Percentiles rank a stretch among this genome's conserved stretches.
Conservation (phyloP, 2,329 filamentous ascomycete species). For the Colletotrichum incanum region DNA sequence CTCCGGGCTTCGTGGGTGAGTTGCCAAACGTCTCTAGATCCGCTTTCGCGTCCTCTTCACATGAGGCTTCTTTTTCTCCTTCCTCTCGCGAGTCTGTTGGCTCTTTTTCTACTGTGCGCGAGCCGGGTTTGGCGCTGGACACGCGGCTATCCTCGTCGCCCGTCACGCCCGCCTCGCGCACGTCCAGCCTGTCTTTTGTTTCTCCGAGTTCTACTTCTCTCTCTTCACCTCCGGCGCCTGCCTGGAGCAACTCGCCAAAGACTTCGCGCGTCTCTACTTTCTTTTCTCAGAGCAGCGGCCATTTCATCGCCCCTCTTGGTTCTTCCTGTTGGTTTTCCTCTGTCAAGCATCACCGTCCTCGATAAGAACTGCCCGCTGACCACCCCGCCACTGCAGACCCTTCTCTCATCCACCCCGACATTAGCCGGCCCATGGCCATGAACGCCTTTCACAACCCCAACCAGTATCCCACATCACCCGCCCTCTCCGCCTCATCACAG, state of each 20-base stretch:
- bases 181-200: slow-evolving; percentile 50
- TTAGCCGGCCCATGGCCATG: slow-evolving; percentile 65
- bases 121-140: slow-evolving; percentile 48
- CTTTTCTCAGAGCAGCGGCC: slow-evolving; percentile 68
- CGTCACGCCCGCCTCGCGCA: slow-evolving; percentile 48
- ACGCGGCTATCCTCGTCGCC: slow-evolving; percentile 49
- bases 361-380: slow-evolving; percentile 54
- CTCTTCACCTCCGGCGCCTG: slow-evolving; percentile 50
- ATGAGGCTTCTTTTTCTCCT: slow-evolving; percentile 48
- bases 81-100: slow-evolving; percentile 45
- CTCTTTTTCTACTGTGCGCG: slow-evolving; percentile 44
- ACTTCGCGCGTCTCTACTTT: slow-evolving; percentile 59
- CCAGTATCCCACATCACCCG: slow-evolving; percentile 74
- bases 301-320: slow-evolving; percentile 66
- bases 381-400: slow-evolving; percentile 62
- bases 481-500: slow-evolving; percentile 71
- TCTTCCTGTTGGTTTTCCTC: slow-evolving; percentile 68
- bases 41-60: slow-evolving; percentile 34
- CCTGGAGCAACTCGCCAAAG: slow-evolving; percentile 50
- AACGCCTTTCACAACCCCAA: slow-evolving; percentile 64
- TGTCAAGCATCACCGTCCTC: slow-evolving; percentile 48
- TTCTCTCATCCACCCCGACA: slow-evolving; percentile 70
- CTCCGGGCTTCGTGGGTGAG: slow-evolving; percentile 70
- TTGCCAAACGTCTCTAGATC: slow-evolving; percentile 58
- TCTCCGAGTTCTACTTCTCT: slow-evolving; percentile 53